Percentiles rank a stretch among this genome's conserved stretches.
Evolutionary conservation across 2,329 filamentous ascomycete species (phyloP).

Genomic region (Calycina herbarum): DNA sequence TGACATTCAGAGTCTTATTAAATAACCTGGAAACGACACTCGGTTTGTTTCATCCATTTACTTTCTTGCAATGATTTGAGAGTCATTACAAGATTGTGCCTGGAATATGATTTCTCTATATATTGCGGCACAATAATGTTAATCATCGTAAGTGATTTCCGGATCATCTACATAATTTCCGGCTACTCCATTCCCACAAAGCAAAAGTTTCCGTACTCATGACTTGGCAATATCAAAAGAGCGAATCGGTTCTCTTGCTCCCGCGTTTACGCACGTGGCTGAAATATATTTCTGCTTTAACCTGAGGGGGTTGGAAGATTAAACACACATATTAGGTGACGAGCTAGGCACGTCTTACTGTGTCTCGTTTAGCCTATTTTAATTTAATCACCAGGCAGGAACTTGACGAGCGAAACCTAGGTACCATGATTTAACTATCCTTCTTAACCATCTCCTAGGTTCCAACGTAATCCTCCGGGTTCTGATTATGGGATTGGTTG

Average conservation of each 20-base stretch:
- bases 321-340: background rate
- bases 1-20: no score
- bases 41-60: no score
- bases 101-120: background rate
- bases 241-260: background rate
- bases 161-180: background rate
- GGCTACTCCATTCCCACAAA: background rate
- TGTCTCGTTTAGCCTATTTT: conserved; percentile 10
- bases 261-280: conserved; percentile 4
- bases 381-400: background rate
- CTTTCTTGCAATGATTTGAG: no score
- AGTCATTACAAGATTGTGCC: no score
- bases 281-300: background rate
- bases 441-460: background rate
- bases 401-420: background rate
- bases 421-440: background rate
- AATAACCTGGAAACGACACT: no score
- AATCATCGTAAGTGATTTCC: conserved; percentile 1
- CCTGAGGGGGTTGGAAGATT: conserved; percentile 2
- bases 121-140: background rate
- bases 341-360: conserved; percentile 8
- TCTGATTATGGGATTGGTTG: background rate
- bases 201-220: conserved; percentile 4
- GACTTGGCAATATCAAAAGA: background rate
- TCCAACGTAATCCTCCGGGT: background rate